These are phyloP conservation scores for Limonium bicolor DNA, from an alignment of 148 eudicot genomes.

Conservation along the genomic window DNA sequence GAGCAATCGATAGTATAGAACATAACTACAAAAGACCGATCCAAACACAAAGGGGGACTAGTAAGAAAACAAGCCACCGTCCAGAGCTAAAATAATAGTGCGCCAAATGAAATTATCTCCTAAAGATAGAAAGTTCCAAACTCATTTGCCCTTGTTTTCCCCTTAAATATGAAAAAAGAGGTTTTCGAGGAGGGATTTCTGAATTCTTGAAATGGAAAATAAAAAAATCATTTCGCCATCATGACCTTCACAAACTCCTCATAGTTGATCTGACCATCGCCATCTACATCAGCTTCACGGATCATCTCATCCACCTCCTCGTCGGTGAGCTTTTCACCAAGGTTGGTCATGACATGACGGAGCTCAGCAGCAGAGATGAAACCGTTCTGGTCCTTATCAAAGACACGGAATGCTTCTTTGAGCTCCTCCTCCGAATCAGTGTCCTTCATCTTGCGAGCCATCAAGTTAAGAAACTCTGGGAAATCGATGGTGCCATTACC, in stretches of 20 bases:
- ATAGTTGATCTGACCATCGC: constrained; percentile 37
- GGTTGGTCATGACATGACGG: constrained; percentile 32
- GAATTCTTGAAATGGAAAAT: no score
- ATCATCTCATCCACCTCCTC: constrained; percentile 35
- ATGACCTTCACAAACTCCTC: constrained; percentile 37
- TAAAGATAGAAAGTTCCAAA: constrained; percentile 8
- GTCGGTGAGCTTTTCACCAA: constrained; percentile 28
- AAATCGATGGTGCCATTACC: constrained; percentile 33
- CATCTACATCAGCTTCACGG: constrained; percentile 32
- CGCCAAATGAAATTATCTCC: constrained; percentile 7
- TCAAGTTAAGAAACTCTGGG: constrained; percentile 30
- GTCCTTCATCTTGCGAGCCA: constrained; percentile 34
- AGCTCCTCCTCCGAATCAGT: constrained; percentile 31
- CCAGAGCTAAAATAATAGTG: neutral
- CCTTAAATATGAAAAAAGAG: neutral
- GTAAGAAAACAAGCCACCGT: constrained; percentile 7
- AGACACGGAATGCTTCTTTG: constrained; percentile 31
- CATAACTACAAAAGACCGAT: no score
- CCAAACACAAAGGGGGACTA: no score
- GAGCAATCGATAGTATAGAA: no score
- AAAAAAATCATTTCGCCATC: constrained; percentile 31
- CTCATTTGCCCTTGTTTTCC: constrained; percentile 7
- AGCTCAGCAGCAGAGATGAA: constrained; percentile 35
- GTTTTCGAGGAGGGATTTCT: neutral
- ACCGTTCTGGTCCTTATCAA: constrained; percentile 30